Evolutionary conservation across 2,329 filamentous ascomycete species (phyloP), one percentile per base, ranked within the genome.

Genomic region (Catunica adiposa): DNA sequence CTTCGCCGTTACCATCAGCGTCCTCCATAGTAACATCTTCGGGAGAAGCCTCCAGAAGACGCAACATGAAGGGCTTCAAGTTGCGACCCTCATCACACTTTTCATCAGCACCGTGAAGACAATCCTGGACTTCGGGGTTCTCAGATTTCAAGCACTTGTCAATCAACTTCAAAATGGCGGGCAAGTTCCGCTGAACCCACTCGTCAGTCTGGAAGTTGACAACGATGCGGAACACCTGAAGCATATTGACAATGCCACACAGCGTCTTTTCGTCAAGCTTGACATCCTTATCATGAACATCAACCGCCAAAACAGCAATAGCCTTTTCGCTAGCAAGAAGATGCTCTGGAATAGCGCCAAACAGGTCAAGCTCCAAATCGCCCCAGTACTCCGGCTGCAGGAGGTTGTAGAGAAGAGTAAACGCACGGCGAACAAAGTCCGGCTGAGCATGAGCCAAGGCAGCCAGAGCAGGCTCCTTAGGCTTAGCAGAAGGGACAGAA

Each of bases 51-150:
- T 95, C 86, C 4, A 98, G 73, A n/a, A 96, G 79, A 42, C 88
- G 80, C 65, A 84, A 81, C 61, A 96, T 70, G 7, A 85, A 83
- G 1, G 92, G 82, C 61, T 83, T 82, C 51, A 95, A 71, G 59
- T 82, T 78, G 5, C 81, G 80, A 17, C 77, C 79, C 48, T 86
- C 80, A 55, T 87, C 83, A 60, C 77, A 78, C 34, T 81, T 78
- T 60, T 82, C 78, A 61, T 89, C 83, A 2, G 80, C 73, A 25
- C 82, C 75, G 67, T 97, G 87, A 31, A 97, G 71, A 64, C 86
- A 95, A 64, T 97, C 90, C 63, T 98, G 94, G 7, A 98, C 81
- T 64, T 98, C 92, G 0, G 88, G 80, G 61, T 89, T 86, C 61
- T 97, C 90, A 2, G 83, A 90, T 63, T 86, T 87, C 55, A 98